A percentile compares a stretch with the other conserved stretches of the same genome.
phyloP scores from a whole-genome alignment of 345 rosid species.

The Camelina sativa region DNA sequence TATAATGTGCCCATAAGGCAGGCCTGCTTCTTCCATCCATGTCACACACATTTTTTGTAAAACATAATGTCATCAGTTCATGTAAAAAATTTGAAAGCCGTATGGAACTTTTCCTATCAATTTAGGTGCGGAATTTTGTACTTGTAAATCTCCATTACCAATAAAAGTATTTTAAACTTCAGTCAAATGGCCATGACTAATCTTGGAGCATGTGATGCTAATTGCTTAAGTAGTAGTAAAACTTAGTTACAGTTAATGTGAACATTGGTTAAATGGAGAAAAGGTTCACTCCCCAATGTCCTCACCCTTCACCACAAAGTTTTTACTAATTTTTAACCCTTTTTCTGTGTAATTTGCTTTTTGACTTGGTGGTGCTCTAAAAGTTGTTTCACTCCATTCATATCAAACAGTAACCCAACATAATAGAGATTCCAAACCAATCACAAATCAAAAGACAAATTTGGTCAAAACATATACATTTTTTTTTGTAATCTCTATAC shows the following conservation, averaged over 20 bases:
- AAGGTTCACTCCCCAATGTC: conserved; percentile 42
- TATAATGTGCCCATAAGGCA: conserved; percentile 25
- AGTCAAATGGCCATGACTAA: conserved; percentile 8
- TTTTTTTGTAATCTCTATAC: conserved; percentile 33
- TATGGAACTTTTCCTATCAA: not conserved
- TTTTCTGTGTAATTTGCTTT: conserved; percentile 33
- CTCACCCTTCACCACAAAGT: conserved; percentile 45
- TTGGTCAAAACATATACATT: conserved; percentile 44
- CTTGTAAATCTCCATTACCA: not conserved
- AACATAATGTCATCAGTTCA: not conserved
- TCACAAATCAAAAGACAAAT: conserved; percentile 22
- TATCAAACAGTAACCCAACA: conserved; percentile 15
- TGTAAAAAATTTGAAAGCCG: not conserved
- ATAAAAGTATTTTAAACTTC: not conserved
- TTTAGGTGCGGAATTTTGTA: not conserved
- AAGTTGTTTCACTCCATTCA: conserved; percentile 19
- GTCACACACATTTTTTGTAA: not conserved
- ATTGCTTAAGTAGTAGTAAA: not conserved
- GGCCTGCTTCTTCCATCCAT: conserved; percentile 31
- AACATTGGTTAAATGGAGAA: conserved; percentile 26
- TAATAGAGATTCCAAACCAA: conserved; percentile 25
- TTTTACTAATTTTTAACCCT: conserved; percentile 11
- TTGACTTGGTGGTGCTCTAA: conserved; percentile 36
- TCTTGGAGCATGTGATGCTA: conserved; percentile 33
- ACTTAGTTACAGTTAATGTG: conserved; percentile 27